Evolutionary conservation across 345 rosid genomes (phyloP), one percentile per base, ranked within the genome.

Genomic region (Barbarea vulgaris): DNA sequence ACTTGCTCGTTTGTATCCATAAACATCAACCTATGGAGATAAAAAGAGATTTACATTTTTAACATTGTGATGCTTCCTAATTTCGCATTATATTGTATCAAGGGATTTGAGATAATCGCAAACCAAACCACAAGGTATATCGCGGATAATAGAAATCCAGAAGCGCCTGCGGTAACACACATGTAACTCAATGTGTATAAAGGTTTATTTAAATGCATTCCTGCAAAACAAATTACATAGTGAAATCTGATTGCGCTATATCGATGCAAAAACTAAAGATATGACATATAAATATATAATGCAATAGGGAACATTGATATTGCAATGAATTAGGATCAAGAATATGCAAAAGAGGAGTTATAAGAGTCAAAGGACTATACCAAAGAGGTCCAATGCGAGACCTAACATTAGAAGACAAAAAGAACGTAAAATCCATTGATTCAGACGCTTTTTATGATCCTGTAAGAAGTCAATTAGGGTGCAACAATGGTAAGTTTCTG

Each of bases 181-280:
- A 82, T 82, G 82, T 87, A 93, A 85, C 98, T 93, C 58, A 87
- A 68, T 47, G 97, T 59, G 81, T 93, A 91, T 24, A 93, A 89
- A 77, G 89, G 89, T 82, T 93, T 93, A 79, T 91, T 93, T 79
- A 93, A 51, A 63, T 81, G 91, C 96, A 93, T 87, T 63, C 98
- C 97, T 93, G 36, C 44, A 64, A 42, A 42, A 3, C 12, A 42
- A 14, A 39, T 39, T 3, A 39, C n/a, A n/a, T n/a, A n/a, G n/a
- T 39, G 6, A 39, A 4, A 15, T 39, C 12, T 39, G 3, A 39
- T 39, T 39, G 12, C 44, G 19, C 9, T 39, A 18, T 17, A 10
- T 69, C 24, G 9, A 70, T 19, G 17, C 34, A 41, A 69, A 47
- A n/a, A n/a, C n/a, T n/a, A n/a, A n/a, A n/a, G n/a, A n/a, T n/a